Base-by-base conservation (phyloP, 129 eudicot genomes). In the Cynara cardunculus region DNA sequence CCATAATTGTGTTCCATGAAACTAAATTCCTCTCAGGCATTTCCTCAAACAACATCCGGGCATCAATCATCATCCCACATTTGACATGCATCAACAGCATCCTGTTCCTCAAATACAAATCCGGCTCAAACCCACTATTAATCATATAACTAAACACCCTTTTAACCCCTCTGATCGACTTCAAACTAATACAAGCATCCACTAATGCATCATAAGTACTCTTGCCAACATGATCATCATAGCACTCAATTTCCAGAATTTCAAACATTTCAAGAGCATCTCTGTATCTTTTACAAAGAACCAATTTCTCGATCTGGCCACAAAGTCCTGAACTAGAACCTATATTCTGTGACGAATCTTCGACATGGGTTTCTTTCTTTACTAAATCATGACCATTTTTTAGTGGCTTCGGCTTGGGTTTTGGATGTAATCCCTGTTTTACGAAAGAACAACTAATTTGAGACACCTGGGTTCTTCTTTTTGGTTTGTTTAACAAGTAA, bases 51-150 rank as follows among this genome's bases (percentile, higher is more conserved):
- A 94, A 62, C 64, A 21, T 71, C 16, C 88, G 87, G 1, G 97
- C 97, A 76, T 94, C 97, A 46, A 88, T 86, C 94, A 91, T 89
- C 98, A 94, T 91, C 80, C 89, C 91, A 22, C 98, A 94, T 78
- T 84, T 90, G n/a, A 91, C 97, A 84, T 91, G 93, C 97, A 91
- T 90, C 83, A 91, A 49, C 83, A 94, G 75, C 67, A 94, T 85
- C 90, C 98, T 84, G 35, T 94, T 91, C 80, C 90, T 87, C 86
- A 94, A 67, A 86, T 87, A 94, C 88, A 88, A 84, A 90, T 94
- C 97, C 31, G 84, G 85, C 72, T 88, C 92, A 71, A 85, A 79
- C 78, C 87, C 90, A 21, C 86, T 82, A 32, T 85, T 79, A 14
- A 87, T 30, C 89, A 94, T 88, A 65, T 80, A 84, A 74, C 35